These are phyloP conservation scores for Pseudozyma tsukubaensis DNA, from an alignment of 1,284 basidiomycete genomes.

Conservation along the genomic window DNA sequence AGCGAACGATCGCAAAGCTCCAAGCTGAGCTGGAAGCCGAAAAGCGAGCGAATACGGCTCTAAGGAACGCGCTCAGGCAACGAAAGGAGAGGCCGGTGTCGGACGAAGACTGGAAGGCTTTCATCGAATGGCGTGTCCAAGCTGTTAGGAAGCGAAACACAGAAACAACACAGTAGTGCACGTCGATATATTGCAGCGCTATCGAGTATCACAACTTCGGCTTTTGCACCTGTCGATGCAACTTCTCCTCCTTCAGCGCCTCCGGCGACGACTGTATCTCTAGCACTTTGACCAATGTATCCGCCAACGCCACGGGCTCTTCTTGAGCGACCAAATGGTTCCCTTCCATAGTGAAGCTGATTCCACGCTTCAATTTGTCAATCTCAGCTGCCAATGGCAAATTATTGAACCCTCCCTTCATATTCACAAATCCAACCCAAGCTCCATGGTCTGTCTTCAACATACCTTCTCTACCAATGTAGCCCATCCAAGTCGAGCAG, in stretches of 20 bases:
- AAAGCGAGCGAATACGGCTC: too few relatives aligned
- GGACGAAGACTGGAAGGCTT: too few relatives aligned
- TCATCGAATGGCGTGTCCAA: too few relatives aligned
- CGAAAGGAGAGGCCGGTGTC: too few relatives aligned
- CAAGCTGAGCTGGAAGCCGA: too few relatives aligned
- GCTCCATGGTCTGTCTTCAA: constrained; percentile 22
- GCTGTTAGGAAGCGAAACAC: neutral
- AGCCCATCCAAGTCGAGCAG: constrained; percentile 35
- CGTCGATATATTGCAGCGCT: too few relatives aligned
- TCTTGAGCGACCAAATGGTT: constrained; percentile 63
- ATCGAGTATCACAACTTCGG: constrained; percentile 24
- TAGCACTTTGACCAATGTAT: constrained; percentile 28
- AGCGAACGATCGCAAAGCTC: too few relatives aligned
- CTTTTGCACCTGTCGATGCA: constrained; percentile 26
- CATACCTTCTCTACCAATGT: constrained; percentile 25
- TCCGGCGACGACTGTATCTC: constrained; percentile 24
- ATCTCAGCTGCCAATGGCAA: constrained; percentile 27
- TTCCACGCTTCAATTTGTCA: constrained; percentile 27
- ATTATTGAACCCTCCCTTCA: constrained; percentile 42
- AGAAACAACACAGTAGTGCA: too few relatives aligned
- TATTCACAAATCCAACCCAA: constrained; percentile 35
- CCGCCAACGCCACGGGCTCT: constrained; percentile 39
- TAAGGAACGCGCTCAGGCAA: too few relatives aligned
- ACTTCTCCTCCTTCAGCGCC: constrained; percentile 34
- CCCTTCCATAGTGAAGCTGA: constrained; percentile 32